These are phyloP conservation scores for Tuber indicum DNA, from an alignment of 495 filamentous ascomycete genomes.

Conservation along the genomic window DNA sequence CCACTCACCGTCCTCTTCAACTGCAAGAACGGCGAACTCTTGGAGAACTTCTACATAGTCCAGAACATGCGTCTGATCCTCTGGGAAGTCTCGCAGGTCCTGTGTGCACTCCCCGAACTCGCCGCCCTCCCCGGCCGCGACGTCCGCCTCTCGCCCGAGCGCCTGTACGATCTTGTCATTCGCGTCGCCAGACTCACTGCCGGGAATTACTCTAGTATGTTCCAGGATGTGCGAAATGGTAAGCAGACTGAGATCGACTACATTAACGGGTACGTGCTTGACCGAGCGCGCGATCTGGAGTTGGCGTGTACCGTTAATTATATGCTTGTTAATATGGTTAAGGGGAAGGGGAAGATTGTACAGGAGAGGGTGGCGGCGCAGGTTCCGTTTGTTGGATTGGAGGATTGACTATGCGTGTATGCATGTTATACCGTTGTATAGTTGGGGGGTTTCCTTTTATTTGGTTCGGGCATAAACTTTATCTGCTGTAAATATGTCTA, in stretches of 20 bases:
- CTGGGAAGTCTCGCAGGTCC: slow-evolving; percentile 59
- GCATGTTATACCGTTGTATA: slow-evolving; percentile 2
- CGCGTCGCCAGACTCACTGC: slow-evolving; percentile 56
- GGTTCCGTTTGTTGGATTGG: slow-evolving; percentile 42
- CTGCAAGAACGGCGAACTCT: slow-evolving; percentile 65
- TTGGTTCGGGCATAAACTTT: background rate
- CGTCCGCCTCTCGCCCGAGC: slow-evolving; percentile 52
- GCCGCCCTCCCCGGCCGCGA: slow-evolving; percentile 54
- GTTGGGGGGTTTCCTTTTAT: background rate
- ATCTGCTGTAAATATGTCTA: slow-evolving; percentile 11
- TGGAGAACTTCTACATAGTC: slow-evolving; percentile 54
- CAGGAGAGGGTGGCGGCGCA: slow-evolving; percentile 42
- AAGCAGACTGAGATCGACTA: slow-evolving; percentile 70
- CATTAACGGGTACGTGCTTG: slow-evolving; percentile 77
- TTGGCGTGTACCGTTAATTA: slow-evolving; percentile 62
- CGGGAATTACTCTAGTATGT: slow-evolving; percentile 70
- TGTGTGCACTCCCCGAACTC: slow-evolving; percentile 62
- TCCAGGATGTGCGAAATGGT: slow-evolving; percentile 62
- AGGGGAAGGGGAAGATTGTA: slow-evolving; percentile 49
- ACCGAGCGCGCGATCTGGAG: slow-evolving; percentile 59
- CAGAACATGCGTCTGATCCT: slow-evolving; percentile 55
- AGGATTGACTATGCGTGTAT: background rate
- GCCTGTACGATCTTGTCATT: slow-evolving; percentile 53
- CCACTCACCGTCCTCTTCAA: slow-evolving; percentile 69
- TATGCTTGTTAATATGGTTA: slow-evolving; percentile 57